Evolutionary conservation across 208 protist species (phyloP), one percentile per base, ranked within the genome.

Genomic region (Trypanosoma brucei): DNA sequence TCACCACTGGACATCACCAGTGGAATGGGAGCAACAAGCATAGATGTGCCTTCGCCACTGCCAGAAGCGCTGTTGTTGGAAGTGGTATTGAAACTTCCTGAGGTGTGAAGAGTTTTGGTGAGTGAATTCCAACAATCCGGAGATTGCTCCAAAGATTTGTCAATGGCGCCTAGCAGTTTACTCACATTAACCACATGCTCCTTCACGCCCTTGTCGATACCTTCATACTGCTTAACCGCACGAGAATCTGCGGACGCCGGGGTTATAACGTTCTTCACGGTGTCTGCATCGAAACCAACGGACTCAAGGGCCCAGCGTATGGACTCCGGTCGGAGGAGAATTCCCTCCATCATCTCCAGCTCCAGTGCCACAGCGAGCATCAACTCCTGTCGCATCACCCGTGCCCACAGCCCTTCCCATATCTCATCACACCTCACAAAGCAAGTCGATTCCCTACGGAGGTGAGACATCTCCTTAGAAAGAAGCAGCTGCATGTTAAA

Each of bases 341-440:
- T 85, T 50, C 69, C 63, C 59, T 91, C 83, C 78, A 94, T 83
- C 57, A 86, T 73, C 36, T 76, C 71, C 38, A 74, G 51, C 57
- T 94, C 84, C 39, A 82, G 64, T 62, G 67, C 40, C 59, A 86
- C 49, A 2, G 83, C 72, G 7, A 84, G 71, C 2, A 92, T 57
- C n/a, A 94, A 64, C 59, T 92, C 80, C 56, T 86, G 77, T 33
- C 85, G 88, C 82, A 95, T 84, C 22, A 76, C 76, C 33, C 84
- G 85, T 11, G 85, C 81, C 86, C 88, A 95, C 53, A 95, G 51
- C 14, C 85, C 85, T 56, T 95, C 85, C 81, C 79, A 92, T 49
- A 92, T 76, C 1, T 70, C 75, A 3, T 86, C 83, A 11, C 73
- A 74, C 31, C 73, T 72, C 39, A 79, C 81, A 55, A 90, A 92